Conservation (phyloP, 2,329 filamentous ascomycete genomes). For the Tolypocladium tropicale region DNA sequence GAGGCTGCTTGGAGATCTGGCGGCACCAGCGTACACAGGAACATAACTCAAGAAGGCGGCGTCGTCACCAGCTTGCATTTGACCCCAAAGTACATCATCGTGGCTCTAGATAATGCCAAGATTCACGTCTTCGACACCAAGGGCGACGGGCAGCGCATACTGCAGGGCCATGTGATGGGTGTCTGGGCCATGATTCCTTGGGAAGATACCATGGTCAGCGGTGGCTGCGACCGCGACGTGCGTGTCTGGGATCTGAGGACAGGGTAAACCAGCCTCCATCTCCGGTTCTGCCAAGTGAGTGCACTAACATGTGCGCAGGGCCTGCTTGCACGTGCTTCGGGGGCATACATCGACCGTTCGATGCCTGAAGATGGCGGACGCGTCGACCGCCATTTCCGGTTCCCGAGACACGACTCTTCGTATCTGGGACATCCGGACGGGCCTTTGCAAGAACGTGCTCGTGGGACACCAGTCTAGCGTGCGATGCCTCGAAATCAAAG, state of each 20-base stretch:
- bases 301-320: slow-evolving; percentile 34
- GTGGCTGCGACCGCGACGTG: slow-evolving; percentile 92
- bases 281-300: neutral
- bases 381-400: slow-evolving; percentile 88
- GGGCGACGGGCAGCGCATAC: slow-evolving; percentile 75
- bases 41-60: slow-evolving; percentile 92
- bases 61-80: slow-evolving; percentile 94
- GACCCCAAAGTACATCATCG: slow-evolving; percentile 92
- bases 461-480: slow-evolving; percentile 95
- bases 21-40: slow-evolving; percentile 70
- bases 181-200: slow-evolving; percentile 99
- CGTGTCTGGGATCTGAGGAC: slow-evolving; percentile 93
- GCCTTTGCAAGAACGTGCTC: slow-evolving; percentile 81
- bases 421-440: slow-evolving; percentile 87
- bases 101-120: slow-evolving; percentile 94
- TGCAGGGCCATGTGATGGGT: slow-evolving; percentile 96
- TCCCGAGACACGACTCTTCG: slow-evolving; percentile 90
- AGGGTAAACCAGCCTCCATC: slow-evolving; percentile 49
- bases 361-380: slow-evolving; percentile 95
- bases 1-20: slow-evolving; percentile 95
- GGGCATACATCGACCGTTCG: slow-evolving; percentile 95
- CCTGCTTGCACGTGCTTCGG: slow-evolving; percentile 70
- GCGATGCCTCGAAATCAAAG: slow-evolving; percentile 88
- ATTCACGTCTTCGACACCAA: slow-evolving; percentile 96
- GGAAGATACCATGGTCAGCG: slow-evolving; percentile 90